Evolutionary conservation across 2,329 filamentous ascomycete species (phyloP).

Genomic region (Fusarium guadeloupense): DNA sequence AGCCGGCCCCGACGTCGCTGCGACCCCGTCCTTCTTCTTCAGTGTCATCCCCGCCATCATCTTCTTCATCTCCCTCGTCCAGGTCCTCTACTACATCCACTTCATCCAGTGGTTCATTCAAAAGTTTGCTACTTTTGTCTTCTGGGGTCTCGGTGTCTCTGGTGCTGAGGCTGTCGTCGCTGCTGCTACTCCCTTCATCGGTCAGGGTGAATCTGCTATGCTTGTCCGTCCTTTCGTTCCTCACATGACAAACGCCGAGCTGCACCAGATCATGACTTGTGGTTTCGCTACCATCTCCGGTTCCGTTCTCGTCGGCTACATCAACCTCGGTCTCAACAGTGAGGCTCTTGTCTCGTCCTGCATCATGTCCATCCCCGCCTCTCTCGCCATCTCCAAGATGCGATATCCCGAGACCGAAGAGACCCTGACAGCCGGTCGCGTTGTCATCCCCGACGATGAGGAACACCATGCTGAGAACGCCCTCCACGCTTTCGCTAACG

Average conservation of each 20-base stretch:
- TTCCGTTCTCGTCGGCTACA: constrained; percentile 86
- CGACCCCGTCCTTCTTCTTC: constrained; percentile 74
- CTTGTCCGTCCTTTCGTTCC: constrained; percentile 87
- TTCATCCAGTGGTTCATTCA: constrained; percentile 88
- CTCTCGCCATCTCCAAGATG: constrained; percentile 87
- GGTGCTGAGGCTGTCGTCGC: constrained; percentile 95
- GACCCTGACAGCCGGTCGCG: constrained; percentile 81
- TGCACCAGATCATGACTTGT: constrained; percentile 92
- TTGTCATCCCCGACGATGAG: constrained; percentile 82
- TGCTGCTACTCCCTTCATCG: constrained; percentile 91
- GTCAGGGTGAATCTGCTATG: constrained; percentile 94
- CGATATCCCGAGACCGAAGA: constrained; percentile 90
- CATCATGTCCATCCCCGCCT: constrained; percentile 95
- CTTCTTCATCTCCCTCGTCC: constrained; percentile 94
- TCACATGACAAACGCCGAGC: constrained; percentile 84
- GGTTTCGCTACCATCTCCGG: constrained; percentile 94
- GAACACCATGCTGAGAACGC: constrained; percentile 81
- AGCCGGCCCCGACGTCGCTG: constrained; percentile 53
- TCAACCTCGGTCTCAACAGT: constrained; percentile 81
- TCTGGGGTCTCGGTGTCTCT: constrained; percentile 87
- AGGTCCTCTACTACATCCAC: constrained; percentile 83
- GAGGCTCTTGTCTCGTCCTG: constrained; percentile 90
- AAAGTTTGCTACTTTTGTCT: constrained; percentile 91
- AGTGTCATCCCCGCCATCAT: constrained; percentile 89
- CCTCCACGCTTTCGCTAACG: constrained; percentile 85